These are phyloP conservation scores for Kickxella alabastrina DNA, from an alignment of 192 early-diverging fungal genomes.

Conservation along the genomic window DNA sequence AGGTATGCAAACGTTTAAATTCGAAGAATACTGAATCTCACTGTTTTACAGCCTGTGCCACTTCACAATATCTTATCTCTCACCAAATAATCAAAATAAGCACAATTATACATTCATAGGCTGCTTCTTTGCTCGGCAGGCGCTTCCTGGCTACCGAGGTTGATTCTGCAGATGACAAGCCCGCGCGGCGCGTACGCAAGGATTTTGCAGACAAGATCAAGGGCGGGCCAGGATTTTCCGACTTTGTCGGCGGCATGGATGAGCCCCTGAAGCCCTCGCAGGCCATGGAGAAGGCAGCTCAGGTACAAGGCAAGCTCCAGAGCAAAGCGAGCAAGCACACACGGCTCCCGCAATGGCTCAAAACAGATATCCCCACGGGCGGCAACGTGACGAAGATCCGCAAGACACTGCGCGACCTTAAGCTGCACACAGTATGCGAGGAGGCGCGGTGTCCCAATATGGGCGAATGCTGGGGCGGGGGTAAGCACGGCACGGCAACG, in stretches of 20 bases:
- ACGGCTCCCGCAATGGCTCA: conserved; percentile 87
- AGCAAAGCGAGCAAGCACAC: conserved; percentile 5
- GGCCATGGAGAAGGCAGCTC: conserved; percentile 27
- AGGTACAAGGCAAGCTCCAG: neutral
- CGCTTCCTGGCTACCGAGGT: conserved; percentile 35
- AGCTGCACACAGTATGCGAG: conserved; percentile 95
- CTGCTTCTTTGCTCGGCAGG: no score
- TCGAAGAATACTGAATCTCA: no score
- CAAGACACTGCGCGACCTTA: conserved; percentile 88
- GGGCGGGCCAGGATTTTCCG: conserved; percentile 51
- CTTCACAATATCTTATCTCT: no score
- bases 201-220: conserved; percentile 49
- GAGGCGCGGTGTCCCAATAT: conserved; percentile 98
- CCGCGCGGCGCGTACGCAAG: conserved; percentile 25
- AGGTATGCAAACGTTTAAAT: conserved; percentile 4
- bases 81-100: no score
- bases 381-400: conserved; percentile 78
- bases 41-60: neutral
- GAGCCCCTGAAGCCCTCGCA: conserved; percentile 28
- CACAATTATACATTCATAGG: no score
- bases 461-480: conserved; percentile 98
- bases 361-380: conserved; percentile 86
- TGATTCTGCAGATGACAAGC: conserved; percentile 9
- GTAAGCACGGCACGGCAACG: conserved; percentile 90
- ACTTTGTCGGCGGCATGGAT: conserved; percentile 40